Percentiles rank a stretch among this genome's conserved stretches.
Conservation (phyloP, 257 asterid species). For the Rhazya stricta region DNA sequence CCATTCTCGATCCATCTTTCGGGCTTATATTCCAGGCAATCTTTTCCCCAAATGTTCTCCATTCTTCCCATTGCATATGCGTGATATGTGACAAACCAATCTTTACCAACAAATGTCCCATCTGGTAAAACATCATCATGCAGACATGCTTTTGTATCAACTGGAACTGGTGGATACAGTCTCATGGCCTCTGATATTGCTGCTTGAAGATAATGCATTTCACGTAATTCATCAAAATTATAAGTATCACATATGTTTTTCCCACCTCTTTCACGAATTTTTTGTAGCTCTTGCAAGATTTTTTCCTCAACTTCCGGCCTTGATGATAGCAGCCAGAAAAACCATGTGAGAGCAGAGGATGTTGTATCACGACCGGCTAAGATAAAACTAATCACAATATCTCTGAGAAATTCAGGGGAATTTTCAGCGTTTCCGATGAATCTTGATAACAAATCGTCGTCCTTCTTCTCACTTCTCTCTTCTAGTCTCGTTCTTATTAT, state of each 20-base stretch:
- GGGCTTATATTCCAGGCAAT: constrained; percentile 69
- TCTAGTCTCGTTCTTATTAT: constrained; percentile 55
- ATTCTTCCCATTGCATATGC: constrained; percentile 86
- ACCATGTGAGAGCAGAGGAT: constrained; percentile 82
- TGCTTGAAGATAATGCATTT: constrained; percentile 89
- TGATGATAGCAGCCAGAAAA: constrained; percentile 68
- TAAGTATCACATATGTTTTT: constrained; percentile 37
- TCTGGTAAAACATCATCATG: constrained; percentile 65
- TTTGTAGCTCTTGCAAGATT: constrained; percentile 45
- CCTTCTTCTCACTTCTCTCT: constrained; percentile 33
- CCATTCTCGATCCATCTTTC: constrained; percentile 92
- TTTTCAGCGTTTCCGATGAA: constrained; percentile 44
- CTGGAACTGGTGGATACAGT: constrained; percentile 80
- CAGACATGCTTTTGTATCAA: constrained; percentile 54
- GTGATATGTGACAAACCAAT: constrained; percentile 56
- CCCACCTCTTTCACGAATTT: constrained; percentile 19
- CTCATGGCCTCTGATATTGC: constrained; percentile 82
- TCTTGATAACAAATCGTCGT: constrained; percentile 69
- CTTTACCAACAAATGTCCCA: constrained; percentile 65
- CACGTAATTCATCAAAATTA: constrained; percentile 58
- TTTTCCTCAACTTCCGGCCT: constrained; percentile 40
- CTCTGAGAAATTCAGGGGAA: constrained; percentile 61
- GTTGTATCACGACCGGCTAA: constrained; percentile 93
- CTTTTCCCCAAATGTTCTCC: constrained; percentile 76
- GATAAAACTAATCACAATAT: constrained; percentile 75